Percentiles rank a stretch among this genome's conserved stretches.
phyloP scores from a whole-genome alignment of 352 stramenopile genomes.

The Aphanomyces cochlioides region DNA sequence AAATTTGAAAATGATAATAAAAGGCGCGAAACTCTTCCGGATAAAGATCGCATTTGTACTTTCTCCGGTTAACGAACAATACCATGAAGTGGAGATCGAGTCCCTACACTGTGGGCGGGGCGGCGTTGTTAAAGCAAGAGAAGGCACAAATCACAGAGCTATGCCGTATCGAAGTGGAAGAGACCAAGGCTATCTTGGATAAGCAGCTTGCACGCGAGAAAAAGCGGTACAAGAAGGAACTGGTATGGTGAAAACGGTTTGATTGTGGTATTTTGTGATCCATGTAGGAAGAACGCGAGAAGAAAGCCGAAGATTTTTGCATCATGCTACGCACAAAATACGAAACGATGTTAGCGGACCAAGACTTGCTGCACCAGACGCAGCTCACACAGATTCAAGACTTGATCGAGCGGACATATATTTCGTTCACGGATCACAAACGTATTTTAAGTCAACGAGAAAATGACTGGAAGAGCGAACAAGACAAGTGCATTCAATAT shows the following conservation, averaged over 20 bases:
- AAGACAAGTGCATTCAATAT: background rate
- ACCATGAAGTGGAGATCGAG: background rate
- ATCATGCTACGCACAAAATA: constrained; percentile 13
- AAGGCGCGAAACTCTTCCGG: background rate
- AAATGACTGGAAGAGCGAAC: background rate
- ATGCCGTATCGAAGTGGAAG: constrained; percentile 20
- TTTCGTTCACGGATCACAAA: constrained; percentile 14
- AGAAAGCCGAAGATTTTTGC: constrained; percentile 16
- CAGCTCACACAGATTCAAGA: constrained; percentile 9
- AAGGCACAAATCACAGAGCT: constrained; percentile 20
- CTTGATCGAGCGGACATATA: constrained; percentile 2
- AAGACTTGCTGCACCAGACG: background rate
- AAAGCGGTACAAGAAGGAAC: background rate
- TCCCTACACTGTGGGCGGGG: background rate
- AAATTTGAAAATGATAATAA: no score
- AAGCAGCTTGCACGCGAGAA: constrained; percentile 16
- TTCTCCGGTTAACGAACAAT: background rate
- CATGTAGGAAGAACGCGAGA: constrained; percentile 23
- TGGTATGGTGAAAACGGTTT: background rate
- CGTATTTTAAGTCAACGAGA: background rate
- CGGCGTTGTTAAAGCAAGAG: background rate
- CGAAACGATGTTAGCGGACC: constrained; percentile 7
- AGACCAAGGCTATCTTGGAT: constrained; percentile 12
- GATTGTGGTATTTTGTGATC: background rate
- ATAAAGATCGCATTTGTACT: constrained; percentile 18